Base-by-base conservation (phyloP, 2,329 filamentous ascomycete species). In the Dendryphion nanum region DNA sequence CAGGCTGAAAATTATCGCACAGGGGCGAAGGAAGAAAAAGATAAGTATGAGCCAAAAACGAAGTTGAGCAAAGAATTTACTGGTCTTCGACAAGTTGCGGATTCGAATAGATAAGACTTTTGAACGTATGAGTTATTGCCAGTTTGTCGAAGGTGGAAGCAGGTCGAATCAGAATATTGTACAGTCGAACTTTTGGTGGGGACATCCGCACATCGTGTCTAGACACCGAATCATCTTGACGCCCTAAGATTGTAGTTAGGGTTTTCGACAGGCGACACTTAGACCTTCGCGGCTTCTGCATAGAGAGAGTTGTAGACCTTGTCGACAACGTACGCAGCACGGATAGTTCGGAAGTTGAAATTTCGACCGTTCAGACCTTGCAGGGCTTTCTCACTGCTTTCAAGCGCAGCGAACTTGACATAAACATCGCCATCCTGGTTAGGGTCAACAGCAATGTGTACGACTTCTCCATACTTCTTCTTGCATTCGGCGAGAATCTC, bases 401-500 rank as follows among this genome's bases (percentile, higher is more conserved):
- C 82, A 47, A 97, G 87, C 61, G 89, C 86, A 70, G 95, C 89
- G 73, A 98, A 98, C 70, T 98, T 98, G 67, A 98, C 83, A 70
- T 95, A 98, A 57, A 98, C 91, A 65, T 98, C 93, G 70, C 93
- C 93, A 68, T 86, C 82, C 33, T 89, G 93, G 72, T 95, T 94
- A 52, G 86, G 82, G 74, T 97, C 91, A 70, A 95, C 79, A 56
- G 89, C 81, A 70, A 97, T 94, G 81, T 98, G 93, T 67, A 97
- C 89, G 59, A 98, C 91, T 58, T 91, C 87, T 61, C 93, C 93
- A 75, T 97, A 98, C 76, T 93, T 95, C 57, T 82, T 78, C 73
- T 95, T 87, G 66, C 91, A 95, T 75, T 98, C 93, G 59, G 81
- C 77, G 69, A 86, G 85, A 63, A 98, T 87, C 63, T 98, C 93